Base-by-base conservation (phyloP, 2,329 filamentous ascomycete species). In the Arthrinium puccinioides region DNA sequence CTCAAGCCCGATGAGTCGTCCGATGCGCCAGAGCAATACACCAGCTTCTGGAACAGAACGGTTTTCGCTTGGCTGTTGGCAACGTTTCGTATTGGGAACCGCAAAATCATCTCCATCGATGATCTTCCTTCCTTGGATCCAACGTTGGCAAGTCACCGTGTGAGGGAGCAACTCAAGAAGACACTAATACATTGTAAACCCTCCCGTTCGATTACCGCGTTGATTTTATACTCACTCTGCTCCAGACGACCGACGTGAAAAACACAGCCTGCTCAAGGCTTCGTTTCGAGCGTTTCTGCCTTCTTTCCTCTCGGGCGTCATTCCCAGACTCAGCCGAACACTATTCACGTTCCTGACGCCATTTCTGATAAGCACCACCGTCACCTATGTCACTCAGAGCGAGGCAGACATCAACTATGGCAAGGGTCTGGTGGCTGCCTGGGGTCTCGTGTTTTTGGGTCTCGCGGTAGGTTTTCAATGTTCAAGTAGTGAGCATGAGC, bases 331-430 rank as follows among this genome's bases (percentile, higher is more conserved):
- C 2, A 46, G 42, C 27, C 42, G 48, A 10, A 47, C 53, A 1
- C 45, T 41, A 5, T 54, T 58, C 19, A 54, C 44, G 7, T 59
- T 60, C 42, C 36, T 48, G 0, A 55, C 57, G 32, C 56, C 56
- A 2, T 51, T 59, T 20, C 44, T 60, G 2, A 52, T 60, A 26
- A 45, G 51, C 6, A 45, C 39, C 2, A 48, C 49, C 0, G 49
- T 59, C 1, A 38, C 21, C 10, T 52, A 39, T 19, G 41, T 53
- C 1, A 33, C 41, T 4, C 25, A 47, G 7, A 29, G 42, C 2
- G 16, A 41, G 1, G 39, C 48, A 3, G 41, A 46, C 19, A 18
- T 13, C 0, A 38, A 36, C n/a, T 47, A 43, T 26, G 56, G 55
- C 1, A 48, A 48, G 25, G 56, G 48, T 1, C 41, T 59, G 2